These are phyloP conservation scores for Rhodotorula paludigena DNA, from an alignment of 768 basidiomycete species.

Conservation along the genomic window DNA sequence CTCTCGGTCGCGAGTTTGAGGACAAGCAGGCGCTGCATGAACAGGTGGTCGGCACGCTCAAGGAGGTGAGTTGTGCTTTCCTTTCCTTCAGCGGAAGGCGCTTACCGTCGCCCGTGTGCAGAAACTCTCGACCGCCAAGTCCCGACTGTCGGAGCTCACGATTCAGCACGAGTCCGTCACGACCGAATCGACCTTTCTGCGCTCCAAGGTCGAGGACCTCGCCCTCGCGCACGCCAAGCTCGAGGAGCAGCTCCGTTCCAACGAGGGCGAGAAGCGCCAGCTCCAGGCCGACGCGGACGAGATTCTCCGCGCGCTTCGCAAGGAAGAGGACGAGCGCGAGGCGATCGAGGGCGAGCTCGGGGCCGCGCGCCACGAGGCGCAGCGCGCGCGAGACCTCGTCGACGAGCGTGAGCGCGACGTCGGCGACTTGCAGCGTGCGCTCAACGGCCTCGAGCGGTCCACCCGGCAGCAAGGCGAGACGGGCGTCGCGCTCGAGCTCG, in stretches of 20 bases:
- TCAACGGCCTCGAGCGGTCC: conserved; percentile 69
- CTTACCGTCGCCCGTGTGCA: conserved; percentile 44
- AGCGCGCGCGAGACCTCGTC: neutral
- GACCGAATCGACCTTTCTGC: conserved; percentile 62
- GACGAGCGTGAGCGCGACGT: conserved; percentile 3
- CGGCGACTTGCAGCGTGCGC: conserved; percentile 58
- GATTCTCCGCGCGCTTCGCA: conserved; percentile 49
- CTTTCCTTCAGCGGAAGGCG: neutral
- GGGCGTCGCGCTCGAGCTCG: conserved; percentile 80
- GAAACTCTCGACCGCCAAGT: conserved; percentile 66
- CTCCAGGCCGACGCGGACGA: conserved; percentile 43
- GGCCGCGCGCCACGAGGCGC: conserved; percentile 41
- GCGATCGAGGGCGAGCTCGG: conserved; percentile 68
- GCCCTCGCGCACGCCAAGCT: conserved; percentile 54
- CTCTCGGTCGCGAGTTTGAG: conserved; percentile 53
- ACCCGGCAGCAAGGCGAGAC: conserved; percentile 75
- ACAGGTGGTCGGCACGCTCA: conserved; percentile 69
- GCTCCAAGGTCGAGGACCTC: conserved; percentile 70
- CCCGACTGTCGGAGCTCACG: conserved; percentile 62
- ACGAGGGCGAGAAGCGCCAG: conserved; percentile 56
- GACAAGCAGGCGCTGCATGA: conserved; percentile 59
- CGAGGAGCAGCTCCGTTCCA: conserved; percentile 66
- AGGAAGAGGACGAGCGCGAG: conserved; percentile 66
- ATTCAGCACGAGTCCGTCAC: conserved; percentile 61
- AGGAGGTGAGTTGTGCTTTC: conserved; percentile 58